These are phyloP conservation scores for Diaporthe velutina DNA, from an alignment of 2,329 filamentous ascomycete species.

Conservation along the genomic window DNA sequence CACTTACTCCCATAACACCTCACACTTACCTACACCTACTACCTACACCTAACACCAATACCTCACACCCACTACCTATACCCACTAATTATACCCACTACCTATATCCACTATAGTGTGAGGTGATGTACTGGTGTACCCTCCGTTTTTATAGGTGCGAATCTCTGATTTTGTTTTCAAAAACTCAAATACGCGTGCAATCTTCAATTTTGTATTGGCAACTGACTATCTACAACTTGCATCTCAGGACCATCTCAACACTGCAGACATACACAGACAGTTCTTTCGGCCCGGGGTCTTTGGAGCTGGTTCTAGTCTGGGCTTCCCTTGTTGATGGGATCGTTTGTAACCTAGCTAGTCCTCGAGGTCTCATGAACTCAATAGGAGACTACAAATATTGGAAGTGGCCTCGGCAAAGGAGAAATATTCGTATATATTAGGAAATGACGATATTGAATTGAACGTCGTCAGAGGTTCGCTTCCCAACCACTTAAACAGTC, in stretches of 20 bases:
- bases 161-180: too few relatives aligned
- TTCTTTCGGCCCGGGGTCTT: neutral
- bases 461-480: neutral
- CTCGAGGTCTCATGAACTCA: neutral
- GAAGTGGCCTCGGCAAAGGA: neutral
- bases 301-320: neutral
- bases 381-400: neutral
- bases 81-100: too few relatives aligned
- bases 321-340: neutral
- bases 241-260: neutral
- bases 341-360: neutral
- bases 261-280: neutral
- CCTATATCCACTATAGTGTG: too few relatives aligned
- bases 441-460: neutral
- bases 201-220: neutral
- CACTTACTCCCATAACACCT: too few relatives aligned
- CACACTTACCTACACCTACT: too few relatives aligned
- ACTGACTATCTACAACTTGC: neutral
- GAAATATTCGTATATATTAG: rapidly evolving
- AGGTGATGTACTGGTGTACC: too few relatives aligned
- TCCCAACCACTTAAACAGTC: neutral
- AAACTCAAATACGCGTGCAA: too few relatives aligned
- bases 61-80: too few relatives aligned
- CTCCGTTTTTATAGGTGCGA: too few relatives aligned
- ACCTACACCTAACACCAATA: too few relatives aligned